Percentiles rank a stretch among this genome's conserved stretches.
Conservation (phyloP, 2,329 filamentous ascomycete genomes). For the Xenosphaeropsis pyriputrescens region DNA sequence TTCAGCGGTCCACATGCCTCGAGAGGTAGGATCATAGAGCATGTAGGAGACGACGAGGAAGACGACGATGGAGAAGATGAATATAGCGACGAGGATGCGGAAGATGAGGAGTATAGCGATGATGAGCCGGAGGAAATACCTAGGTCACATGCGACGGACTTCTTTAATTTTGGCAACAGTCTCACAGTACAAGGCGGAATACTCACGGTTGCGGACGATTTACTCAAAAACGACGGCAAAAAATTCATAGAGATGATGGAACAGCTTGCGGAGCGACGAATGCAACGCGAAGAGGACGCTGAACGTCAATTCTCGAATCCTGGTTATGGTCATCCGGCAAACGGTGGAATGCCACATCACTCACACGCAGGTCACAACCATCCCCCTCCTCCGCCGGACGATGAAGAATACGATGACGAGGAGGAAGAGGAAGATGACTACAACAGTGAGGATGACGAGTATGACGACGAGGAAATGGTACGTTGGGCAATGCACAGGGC, state of each 20-base stretch:
- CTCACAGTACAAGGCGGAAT: constrained; percentile 95
- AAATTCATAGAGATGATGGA: constrained; percentile 99
- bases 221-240: constrained; percentile 97
- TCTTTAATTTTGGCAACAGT: constrained; percentile 96
- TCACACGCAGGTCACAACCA: constrained; percentile 17
- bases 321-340: constrained; percentile 37
- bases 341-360: constrained; percentile 32
- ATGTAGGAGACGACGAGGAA: constrained; percentile 31
- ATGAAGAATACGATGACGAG: constrained; percentile 59
- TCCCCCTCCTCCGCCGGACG: constrained; percentile 49
- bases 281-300: constrained; percentile 91
- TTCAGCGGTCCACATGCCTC: constrained; percentile 56
- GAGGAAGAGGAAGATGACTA: constrained; percentile 47
- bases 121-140: constrained; percentile 50
- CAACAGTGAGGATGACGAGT: constrained; percentile 47
- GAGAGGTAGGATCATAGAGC: constrained; percentile 58
- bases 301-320: constrained; percentile 47
- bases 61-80: constrained; percentile 33
- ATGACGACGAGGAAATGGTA: constrained; percentile 67
- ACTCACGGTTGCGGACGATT: constrained; percentile 93
- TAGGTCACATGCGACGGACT: constrained; percentile 61
- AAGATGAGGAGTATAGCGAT: constrained; percentile 55
- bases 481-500: constrained; percentile 3
- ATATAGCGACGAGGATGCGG: constrained; percentile 30
- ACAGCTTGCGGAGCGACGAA: constrained; percentile 88